Conservation (phyloP, 2,329 filamentous ascomycete species). For the Phialophora macrospora region DNA sequence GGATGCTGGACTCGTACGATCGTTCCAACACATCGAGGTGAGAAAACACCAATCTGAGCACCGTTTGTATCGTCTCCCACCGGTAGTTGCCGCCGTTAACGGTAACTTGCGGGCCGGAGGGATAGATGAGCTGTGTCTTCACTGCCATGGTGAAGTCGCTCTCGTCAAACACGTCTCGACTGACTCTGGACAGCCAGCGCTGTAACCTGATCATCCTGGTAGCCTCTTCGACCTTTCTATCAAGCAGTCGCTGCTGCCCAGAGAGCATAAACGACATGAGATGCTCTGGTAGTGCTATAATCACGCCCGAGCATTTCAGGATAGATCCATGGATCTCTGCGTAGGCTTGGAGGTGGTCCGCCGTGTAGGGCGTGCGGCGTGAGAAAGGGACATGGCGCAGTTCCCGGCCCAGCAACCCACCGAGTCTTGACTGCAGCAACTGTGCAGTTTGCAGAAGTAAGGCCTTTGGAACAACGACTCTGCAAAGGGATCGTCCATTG, state of each 20-base stretch:
- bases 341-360: slow-evolving; percentile 46
- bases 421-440: slow-evolving; percentile 56
- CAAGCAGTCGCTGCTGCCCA: slow-evolving; percentile 57
- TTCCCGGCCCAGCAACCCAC: slow-evolving; percentile 51
- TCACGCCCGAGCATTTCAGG: slow-evolving; percentile 56
- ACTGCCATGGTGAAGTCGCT: slow-evolving; percentile 67
- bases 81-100: slow-evolving; percentile 61
- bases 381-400: slow-evolving; percentile 56
- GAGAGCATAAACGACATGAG: slow-evolving; percentile 68
- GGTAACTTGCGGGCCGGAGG: slow-evolving; percentile 58
- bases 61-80: slow-evolving; percentile 61
- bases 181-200: slow-evolving; percentile 51
- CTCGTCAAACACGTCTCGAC: slow-evolving; percentile 67
- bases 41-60: slow-evolving; percentile 42
- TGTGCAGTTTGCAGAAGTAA: slow-evolving; percentile 66
- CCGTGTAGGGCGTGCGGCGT: slow-evolving; percentile 46
- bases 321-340: slow-evolving; percentile 52
- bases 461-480: slow-evolving; percentile 66
- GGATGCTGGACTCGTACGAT: slow-evolving; percentile 54
- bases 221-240: slow-evolving; percentile 42
- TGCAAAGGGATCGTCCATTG: slow-evolving; percentile 56
- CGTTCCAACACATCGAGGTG: slow-evolving; percentile 43
- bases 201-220: slow-evolving; percentile 49
- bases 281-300: slow-evolving; percentile 68
- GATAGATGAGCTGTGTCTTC: slow-evolving; percentile 68